Conservation (phyloP, 75 land plant species). For the Picea glauca region DNA sequence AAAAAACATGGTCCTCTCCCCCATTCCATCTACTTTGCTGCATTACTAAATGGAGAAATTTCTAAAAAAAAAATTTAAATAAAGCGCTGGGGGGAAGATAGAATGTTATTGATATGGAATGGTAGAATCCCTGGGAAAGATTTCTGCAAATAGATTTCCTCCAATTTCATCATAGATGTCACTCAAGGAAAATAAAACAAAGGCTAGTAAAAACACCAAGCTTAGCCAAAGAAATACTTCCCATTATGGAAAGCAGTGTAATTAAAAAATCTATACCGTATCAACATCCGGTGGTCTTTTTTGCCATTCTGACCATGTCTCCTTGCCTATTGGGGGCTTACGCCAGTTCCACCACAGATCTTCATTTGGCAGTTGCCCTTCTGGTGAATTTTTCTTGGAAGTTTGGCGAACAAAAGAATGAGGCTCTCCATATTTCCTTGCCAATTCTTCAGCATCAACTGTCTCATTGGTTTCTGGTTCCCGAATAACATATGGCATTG, state of each 20-base stretch:
- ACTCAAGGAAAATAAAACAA: neutral
- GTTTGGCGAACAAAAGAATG: slow-evolving; percentile 53
- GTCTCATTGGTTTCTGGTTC: slow-evolving; percentile 40
- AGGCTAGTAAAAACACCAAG: neutral
- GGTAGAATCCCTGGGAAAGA: neutral
- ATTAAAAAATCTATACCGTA: slow-evolving; percentile 41
- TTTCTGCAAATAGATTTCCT: neutral
- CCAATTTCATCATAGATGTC: neutral
- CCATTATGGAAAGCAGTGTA: neutral
- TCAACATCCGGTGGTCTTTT: slow-evolving; percentile 68
- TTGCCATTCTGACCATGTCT: slow-evolving; percentile 90
- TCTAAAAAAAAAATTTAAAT: neutral
- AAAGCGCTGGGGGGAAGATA: neutral
- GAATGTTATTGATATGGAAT: neutral
- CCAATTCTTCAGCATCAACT: slow-evolving; percentile 35
- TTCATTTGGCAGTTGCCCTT: slow-evolving; percentile 54
- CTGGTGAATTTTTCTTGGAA: slow-evolving; percentile 22
- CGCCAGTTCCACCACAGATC: slow-evolving; percentile 97
- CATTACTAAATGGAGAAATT: neutral
- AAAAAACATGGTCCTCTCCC: neutral
- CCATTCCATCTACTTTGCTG: neutral
- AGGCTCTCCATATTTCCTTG: slow-evolving; percentile 48
- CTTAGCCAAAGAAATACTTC: neutral
- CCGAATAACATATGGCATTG: slow-evolving; percentile 46
- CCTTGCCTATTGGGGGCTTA: slow-evolving; percentile 55